Conservation (phyloP, 2,329 filamentous ascomycete species). For the Colletotrichum sp. region DNA sequence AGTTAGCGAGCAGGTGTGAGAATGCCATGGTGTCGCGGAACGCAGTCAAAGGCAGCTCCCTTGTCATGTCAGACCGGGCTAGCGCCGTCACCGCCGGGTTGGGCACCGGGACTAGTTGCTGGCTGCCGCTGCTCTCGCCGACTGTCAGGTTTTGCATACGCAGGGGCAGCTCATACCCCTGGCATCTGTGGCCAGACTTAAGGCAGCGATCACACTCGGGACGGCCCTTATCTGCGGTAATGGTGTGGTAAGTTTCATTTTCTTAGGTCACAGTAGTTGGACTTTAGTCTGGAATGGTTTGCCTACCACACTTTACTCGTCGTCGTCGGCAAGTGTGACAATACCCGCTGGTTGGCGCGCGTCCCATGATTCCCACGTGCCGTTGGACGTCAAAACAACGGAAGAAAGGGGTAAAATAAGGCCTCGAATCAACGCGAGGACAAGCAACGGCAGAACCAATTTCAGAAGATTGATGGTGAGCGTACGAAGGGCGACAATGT, state of each 20-base stretch:
- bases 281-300: no score
- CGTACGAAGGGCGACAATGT: background rate
- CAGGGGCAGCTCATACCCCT: background rate
- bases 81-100: background rate
- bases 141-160: background rate
- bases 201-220: background rate
- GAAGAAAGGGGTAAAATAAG: background rate
- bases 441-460: background rate
- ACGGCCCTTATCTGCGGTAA: background rate
- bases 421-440: background rate
- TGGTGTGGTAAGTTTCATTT: background rate
- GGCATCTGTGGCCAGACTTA: background rate
- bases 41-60: background rate
- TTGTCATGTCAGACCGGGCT: background rate
- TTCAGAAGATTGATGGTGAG: background rate
- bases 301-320: background rate
- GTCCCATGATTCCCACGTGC: background rate
- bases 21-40: conserved; percentile 8
- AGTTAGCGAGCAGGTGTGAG: background rate
- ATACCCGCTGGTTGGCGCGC: background rate
- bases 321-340: background rate
- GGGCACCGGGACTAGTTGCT: background rate
- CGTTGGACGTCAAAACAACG: accelerated
- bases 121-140: background rate
- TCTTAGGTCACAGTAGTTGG: background rate